Conservation (phyloP, 1,284 basidiomycete genomes). For the Apiotrichum akiyoshidainum region DNA sequence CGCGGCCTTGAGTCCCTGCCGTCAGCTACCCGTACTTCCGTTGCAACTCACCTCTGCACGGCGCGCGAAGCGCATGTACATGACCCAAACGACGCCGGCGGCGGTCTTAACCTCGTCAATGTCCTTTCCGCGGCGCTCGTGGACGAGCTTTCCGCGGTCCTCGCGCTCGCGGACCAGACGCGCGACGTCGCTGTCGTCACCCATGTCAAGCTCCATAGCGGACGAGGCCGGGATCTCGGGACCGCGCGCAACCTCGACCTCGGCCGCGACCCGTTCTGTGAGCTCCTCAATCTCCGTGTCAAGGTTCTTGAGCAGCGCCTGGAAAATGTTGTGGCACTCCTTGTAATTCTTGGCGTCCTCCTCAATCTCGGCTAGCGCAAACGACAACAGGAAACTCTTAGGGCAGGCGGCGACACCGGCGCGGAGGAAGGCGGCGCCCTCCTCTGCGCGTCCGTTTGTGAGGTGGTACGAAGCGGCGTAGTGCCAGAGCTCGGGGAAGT, state of each 20-base stretch:
- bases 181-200: slow-evolving; percentile 43
- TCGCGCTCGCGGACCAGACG: slow-evolving; percentile 64
- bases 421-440: slow-evolving; percentile 75
- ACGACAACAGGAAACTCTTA: slow-evolving; percentile 79
- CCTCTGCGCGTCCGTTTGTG: slow-evolving; percentile 71
- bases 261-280: slow-evolving; percentile 57
- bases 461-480: slow-evolving; percentile 81
- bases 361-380: slow-evolving; percentile 79
- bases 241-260: slow-evolving; percentile 51
- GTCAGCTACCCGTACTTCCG: neutral
- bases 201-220: slow-evolving; percentile 29
- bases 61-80: slow-evolving; percentile 89
- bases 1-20: slow-evolving; percentile 67
- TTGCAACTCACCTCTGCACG: slow-evolving; percentile 64
- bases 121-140: slow-evolving; percentile 50
- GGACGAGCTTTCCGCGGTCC: slow-evolving; percentile 55
- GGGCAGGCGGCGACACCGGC: slow-evolving; percentile 86
- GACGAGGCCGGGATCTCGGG: slow-evolving; percentile 43
- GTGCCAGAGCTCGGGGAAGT: slow-evolving; percentile 94
- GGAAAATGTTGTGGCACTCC: slow-evolving; percentile 67
- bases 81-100: slow-evolving; percentile 60
- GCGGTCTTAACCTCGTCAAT: slow-evolving; percentile 54
- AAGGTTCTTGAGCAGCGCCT: slow-evolving; percentile 67
- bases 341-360: slow-evolving; percentile 65
- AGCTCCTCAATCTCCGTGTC: slow-evolving; percentile 69